Percentiles rank a stretch among this genome's conserved stretches.
These are phyloP conservation scores for Thecaphora thlaspeos DNA, from an alignment of 1,284 basidiomycete genomes.

Conservation along the genomic window DNA sequence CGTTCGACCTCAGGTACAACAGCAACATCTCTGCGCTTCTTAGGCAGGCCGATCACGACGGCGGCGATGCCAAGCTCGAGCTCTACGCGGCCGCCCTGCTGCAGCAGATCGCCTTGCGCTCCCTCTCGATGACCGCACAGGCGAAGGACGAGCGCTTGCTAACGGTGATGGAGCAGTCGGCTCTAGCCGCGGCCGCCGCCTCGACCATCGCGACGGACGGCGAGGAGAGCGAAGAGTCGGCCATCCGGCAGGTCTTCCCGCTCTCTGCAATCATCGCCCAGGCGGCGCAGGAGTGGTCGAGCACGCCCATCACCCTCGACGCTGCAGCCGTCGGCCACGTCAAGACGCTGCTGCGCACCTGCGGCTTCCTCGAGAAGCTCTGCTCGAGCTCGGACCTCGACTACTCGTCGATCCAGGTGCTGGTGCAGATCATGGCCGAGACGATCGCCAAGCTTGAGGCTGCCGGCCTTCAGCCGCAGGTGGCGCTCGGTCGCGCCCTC, in stretches of 20 bases:
- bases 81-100: not conserved
- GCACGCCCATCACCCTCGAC: not conserved
- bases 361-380: conserved; percentile 20
- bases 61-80: not conserved
- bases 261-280: conserved; percentile 7
- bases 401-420: conserved; percentile 35
- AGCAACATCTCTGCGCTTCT: not conserved
- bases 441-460: conserved; percentile 11
- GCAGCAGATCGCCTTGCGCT: not conserved
- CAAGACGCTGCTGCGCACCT: conserved; percentile 15
- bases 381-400: conserved; percentile 29
- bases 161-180: conserved; percentile 28
- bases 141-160: conserved; percentile 1
- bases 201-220: conserved; percentile 19
- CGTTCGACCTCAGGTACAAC: conserved; percentile 4
- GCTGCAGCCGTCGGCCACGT: not conserved
- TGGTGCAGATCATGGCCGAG: conserved; percentile 27
- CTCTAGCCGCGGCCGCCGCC: conserved; percentile 14
- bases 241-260: conserved; percentile 25
- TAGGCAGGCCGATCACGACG: too few species aligned
- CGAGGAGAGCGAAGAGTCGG: conserved; percentile 5
- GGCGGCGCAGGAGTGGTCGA: not conserved
- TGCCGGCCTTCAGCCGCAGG: conserved; percentile 6
- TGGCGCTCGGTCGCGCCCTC: conserved; percentile 7
- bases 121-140: not conserved